Evolutionary conservation across 192 early-diverging fungal species (phyloP).

Genomic region (Mortierella claussenii): DNA sequence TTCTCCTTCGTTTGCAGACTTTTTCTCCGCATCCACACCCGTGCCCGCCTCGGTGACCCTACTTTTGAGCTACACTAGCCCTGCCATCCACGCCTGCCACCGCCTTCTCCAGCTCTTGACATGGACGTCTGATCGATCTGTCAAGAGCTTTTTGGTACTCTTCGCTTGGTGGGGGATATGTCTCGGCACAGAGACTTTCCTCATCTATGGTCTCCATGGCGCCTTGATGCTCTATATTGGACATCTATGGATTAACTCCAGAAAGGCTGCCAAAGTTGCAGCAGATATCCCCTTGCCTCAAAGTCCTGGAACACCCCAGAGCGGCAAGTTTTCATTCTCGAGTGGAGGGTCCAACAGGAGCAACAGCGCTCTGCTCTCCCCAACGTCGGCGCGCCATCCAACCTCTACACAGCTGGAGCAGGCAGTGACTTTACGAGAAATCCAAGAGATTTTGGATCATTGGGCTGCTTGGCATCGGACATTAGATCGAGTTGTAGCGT

Average conservation of each 20-base stretch:
- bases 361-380: constrained; percentile 7
- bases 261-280: constrained; percentile 25
- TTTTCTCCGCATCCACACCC: constrained; percentile 56
- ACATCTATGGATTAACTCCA: constrained; percentile 51
- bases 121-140: constrained; percentile 54
- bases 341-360: constrained; percentile 23
- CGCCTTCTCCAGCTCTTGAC: constrained; percentile 54
- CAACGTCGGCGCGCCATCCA: constrained; percentile 27
- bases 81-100: constrained; percentile 49
- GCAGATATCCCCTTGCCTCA: constrained; percentile 16
- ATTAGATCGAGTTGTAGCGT: constrained; percentile 28
- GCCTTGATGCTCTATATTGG: constrained; percentile 38
- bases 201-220: constrained; percentile 49
- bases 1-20: constrained; percentile 50
- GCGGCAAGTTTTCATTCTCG: constrained; percentile 26
- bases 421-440: constrained; percentile 50
- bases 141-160: constrained; percentile 56
- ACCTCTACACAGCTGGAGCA: constrained; percentile 54
- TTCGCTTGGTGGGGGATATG: constrained; percentile 60
- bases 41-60: constrained; percentile 55
- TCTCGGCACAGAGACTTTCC: constrained; percentile 46
- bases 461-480: constrained; percentile 45
- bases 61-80: constrained; percentile 53
- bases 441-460: constrained; percentile 56
- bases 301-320: constrained; percentile 23